These are phyloP conservation scores for Penicillium verrucosum DNA, from an alignment of 2,329 filamentous ascomycete species.

Conservation along the genomic window DNA sequence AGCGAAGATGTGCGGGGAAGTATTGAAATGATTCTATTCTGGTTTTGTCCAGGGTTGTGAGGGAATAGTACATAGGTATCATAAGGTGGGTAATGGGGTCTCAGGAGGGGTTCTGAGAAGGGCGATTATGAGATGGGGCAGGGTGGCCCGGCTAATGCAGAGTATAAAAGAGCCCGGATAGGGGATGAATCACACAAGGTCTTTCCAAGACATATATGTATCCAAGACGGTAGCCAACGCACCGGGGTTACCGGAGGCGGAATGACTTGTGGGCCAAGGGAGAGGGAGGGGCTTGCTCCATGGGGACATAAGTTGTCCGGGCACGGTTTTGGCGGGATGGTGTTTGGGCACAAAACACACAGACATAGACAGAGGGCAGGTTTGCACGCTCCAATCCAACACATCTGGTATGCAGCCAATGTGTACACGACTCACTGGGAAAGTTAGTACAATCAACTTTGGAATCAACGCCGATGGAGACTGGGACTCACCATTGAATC, in stretches of 20 bases:
- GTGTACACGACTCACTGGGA: constrained; percentile 57
- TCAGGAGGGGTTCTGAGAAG: not conserved
- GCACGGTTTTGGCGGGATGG: constrained; percentile 39
- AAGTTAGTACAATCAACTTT: constrained; percentile 8
- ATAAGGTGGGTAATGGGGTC: not conserved
- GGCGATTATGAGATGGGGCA: constrained; percentile 15
- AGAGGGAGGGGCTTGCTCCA: constrained; percentile 36
- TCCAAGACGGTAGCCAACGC: not conserved
- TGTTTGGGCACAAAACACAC: constrained; percentile 50
- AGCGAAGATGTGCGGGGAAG: not conserved
- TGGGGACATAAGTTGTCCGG: constrained; percentile 32
- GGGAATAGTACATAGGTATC: constrained; percentile 18
- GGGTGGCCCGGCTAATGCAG: constrained; percentile 19
- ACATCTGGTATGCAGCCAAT: constrained; percentile 60
- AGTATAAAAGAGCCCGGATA: constrained; percentile 3
- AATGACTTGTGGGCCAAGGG: constrained; percentile 44
- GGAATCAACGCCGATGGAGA: not conserved
- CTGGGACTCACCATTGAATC: constrained; percentile 54
- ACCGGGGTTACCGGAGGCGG: constrained; percentile 31
- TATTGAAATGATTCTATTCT: constrained; percentile 13
- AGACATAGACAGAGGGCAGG: constrained; percentile 50
- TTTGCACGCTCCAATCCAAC: constrained; percentile 52
- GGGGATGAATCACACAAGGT: constrained; percentile 13
- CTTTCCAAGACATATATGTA: constrained; percentile 12
- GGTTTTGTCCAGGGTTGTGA: not conserved